A percentile compares a stretch with the other conserved stretches of the same genome.
phyloP scores from a whole-genome alignment of 352 stramenopile species.

The Pythium guiyangense region DNA sequence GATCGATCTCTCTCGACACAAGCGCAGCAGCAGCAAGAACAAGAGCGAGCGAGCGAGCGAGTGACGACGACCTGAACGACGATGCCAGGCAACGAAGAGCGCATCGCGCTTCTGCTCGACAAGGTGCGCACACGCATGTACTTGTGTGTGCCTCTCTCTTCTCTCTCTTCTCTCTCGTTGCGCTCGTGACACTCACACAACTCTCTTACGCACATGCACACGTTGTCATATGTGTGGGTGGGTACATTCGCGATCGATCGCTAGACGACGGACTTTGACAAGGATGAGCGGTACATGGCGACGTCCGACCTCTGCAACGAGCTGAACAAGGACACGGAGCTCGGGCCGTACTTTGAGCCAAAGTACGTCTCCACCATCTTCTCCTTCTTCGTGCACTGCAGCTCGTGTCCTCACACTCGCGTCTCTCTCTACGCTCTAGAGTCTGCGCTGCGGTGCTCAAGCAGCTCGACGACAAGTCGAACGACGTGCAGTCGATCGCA shows the following conservation, averaged over 20 bases:
- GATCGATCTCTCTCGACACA: too few relatives aligned
- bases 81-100: constrained; percentile 73
- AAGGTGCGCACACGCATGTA: constrained; percentile 49
- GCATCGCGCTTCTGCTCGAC: constrained; percentile 76
- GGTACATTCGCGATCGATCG: not conserved
- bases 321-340: constrained; percentile 91
- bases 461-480: constrained; percentile 97
- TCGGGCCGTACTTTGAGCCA: constrained; percentile 77
- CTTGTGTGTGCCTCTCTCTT: not conserved
- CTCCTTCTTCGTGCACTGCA: not conserved
- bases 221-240: too few relatives aligned
- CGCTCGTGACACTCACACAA: too few relatives aligned
- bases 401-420: not conserved
- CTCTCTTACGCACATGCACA: not conserved
- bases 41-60: not conserved
- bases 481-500: constrained; percentile 96
- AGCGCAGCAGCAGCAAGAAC: too few relatives aligned
- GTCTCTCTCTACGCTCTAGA: constrained; percentile 24
- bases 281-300: constrained; percentile 99
- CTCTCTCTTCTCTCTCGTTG: not conserved
- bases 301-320: constrained; percentile 97
- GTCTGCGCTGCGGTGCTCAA: constrained; percentile 95
- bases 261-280: constrained; percentile 89
- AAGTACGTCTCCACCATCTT: constrained; percentile 45
- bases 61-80: constrained; percentile 1